These are phyloP conservation scores for Fonsecaea pugnacius DNA, from an alignment of 2,329 filamentous ascomycete genomes.

Conservation along the genomic window DNA sequence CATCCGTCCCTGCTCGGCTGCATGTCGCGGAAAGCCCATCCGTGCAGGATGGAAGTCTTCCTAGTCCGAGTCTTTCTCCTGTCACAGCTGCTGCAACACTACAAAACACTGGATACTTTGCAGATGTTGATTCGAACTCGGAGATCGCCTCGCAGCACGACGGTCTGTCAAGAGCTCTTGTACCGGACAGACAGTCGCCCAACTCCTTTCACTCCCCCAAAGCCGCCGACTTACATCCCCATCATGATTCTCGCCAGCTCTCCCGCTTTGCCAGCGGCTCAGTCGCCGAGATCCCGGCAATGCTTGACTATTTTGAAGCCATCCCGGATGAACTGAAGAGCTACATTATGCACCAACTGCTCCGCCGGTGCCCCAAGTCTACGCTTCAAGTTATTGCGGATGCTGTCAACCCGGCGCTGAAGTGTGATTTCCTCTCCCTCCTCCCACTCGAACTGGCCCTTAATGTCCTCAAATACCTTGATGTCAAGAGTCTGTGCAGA, in stretches of 20 bases:
- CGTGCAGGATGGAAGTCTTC: conserved; percentile 86
- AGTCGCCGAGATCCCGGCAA: conserved; percentile 78
- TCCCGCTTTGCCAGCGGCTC: conserved; percentile 42
- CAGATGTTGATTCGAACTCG: conserved; percentile 50
- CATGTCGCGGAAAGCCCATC: conserved; percentile 67
- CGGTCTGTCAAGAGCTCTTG: conserved; percentile 11
- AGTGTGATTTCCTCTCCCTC: conserved; percentile 86
- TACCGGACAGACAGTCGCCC: conserved; percentile 22
- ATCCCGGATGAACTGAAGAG: conserved; percentile 91
- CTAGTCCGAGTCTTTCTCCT: conserved; percentile 91
- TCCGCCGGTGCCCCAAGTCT: conserved; percentile 83
- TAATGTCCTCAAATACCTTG: conserved; percentile 84
- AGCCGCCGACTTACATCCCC: not conserved
- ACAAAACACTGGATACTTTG: conserved; percentile 49
- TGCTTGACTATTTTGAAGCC: conserved; percentile 87
- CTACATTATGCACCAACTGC: conserved; percentile 94
- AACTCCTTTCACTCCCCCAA: conserved; percentile 16
- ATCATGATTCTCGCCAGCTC: conserved; percentile 28
- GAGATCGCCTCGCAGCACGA: conserved; percentile 44
- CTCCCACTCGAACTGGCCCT: conserved; percentile 85
- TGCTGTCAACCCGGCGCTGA: conserved; percentile 89
- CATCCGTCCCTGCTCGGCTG: conserved; percentile 44
- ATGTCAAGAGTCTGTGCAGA: conserved; percentile 81
- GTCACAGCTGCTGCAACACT: conserved; percentile 76
- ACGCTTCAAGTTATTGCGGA: conserved; percentile 88